Conservation (phyloP, 768 basidiomycete species). For the Lentinula guzmanii region DNA sequence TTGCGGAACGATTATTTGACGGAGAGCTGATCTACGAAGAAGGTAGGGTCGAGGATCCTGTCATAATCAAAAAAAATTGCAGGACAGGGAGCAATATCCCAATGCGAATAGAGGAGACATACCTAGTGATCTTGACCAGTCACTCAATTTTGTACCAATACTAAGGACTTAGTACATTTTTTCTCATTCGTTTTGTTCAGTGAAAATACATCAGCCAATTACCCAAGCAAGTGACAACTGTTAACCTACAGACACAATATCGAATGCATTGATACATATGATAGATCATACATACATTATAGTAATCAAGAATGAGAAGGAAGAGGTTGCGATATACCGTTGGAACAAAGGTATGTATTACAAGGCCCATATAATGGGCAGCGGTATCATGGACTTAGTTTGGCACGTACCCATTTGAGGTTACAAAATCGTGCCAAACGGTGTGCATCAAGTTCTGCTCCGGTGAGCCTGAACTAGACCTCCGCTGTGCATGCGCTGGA, state of each 20-base stretch:
- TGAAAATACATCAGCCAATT: not conserved
- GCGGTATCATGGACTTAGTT: not conserved
- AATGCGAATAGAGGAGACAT: too few relatives aligned
- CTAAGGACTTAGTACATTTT: too few relatives aligned
- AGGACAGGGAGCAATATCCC: too few relatives aligned
- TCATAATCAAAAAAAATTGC: too few relatives aligned
- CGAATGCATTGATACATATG: not conserved
- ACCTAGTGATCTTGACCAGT: too few relatives aligned
- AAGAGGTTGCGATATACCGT: not conserved
- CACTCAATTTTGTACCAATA: too few relatives aligned
- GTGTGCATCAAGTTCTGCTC: constrained; percentile 53
- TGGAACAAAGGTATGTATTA: too few relatives aligned
- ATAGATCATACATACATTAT: not conserved
- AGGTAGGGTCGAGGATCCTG: too few relatives aligned
- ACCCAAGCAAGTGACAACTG: too few relatives aligned
- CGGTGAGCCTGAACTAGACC: constrained; percentile 48
- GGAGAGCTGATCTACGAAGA: too few relatives aligned
- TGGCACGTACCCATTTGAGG: constrained; percentile 19
- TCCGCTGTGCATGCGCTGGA: constrained; percentile 25
- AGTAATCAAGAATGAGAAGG: not conserved
- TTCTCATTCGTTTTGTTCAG: too few relatives aligned
- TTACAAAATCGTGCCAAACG: constrained; percentile 63
- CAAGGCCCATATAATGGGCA: not conserved
- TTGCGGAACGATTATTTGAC: too few relatives aligned
- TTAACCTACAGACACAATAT: not conserved